Percentiles rank a stretch among this genome's conserved stretches.
Evolutionary conservation across 129 eudicot species (phyloP).

Genomic region (Artemisia annua): DNA sequence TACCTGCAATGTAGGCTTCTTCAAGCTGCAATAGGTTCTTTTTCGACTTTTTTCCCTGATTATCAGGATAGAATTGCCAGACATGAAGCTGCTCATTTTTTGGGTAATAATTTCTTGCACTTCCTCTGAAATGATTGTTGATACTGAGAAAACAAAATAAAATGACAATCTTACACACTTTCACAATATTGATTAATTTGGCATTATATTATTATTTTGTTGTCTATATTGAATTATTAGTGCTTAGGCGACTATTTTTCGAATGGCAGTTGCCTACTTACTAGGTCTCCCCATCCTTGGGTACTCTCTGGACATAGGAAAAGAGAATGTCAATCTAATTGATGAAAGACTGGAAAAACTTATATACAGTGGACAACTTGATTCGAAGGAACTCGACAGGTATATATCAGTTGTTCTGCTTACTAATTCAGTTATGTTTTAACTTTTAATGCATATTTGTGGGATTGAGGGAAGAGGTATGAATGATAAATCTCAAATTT

Average conservation of each 20-base stretch:
- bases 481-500: no score
- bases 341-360: slow-evolving; percentile 87
- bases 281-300: slow-evolving; percentile 90
- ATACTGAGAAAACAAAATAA: background rate
- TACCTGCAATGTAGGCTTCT: slow-evolving; percentile 67
- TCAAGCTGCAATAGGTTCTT: slow-evolving; percentile 90
- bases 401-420: slow-evolving; percentile 4
- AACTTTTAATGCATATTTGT: background rate
- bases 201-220: no score
- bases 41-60: slow-evolving; percentile 85
- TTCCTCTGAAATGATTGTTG: slow-evolving; percentile 8
- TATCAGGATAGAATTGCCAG: slow-evolving; percentile 91
- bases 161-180: background rate
- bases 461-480: no score
- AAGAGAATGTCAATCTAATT: slow-evolving; percentile 88
- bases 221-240: no score
- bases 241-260: background rate
- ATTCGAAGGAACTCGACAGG: slow-evolving; percentile 95
- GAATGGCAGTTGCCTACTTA: slow-evolving; percentile 75
- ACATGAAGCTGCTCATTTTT: slow-evolving; percentile 98
- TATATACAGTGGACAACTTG: slow-evolving; percentile 94
- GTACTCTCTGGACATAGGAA: slow-evolving; percentile 93
- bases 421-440: background rate
- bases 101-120: slow-evolving; percentile 48
- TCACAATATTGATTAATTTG: background rate